Base-by-base conservation (phyloP, 1,284 basidiomycete species). In the Cutaneotrichosporon arboriforme region DNA sequence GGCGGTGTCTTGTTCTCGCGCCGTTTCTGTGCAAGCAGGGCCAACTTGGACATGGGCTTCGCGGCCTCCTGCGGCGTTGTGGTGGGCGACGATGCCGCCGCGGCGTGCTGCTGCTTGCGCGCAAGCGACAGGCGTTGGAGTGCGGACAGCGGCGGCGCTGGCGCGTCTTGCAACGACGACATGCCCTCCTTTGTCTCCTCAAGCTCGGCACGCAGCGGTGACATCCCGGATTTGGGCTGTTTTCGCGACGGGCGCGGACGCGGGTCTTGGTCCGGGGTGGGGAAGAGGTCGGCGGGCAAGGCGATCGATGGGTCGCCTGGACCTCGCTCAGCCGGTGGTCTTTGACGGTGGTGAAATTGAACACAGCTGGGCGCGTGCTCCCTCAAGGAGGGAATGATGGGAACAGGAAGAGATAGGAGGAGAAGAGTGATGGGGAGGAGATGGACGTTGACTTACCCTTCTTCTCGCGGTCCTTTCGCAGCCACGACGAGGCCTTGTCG, bases 401-500 rank as follows among this genome's bases (percentile, higher is more conserved):
- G 26, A 31, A 7, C 7, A 10, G n/a, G n/a, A n/a, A n/a, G 17
- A 34, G 22, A 37, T 17, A 8, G 18, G 18, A 18, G 35, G 49
- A 18, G 13, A 9, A 39, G n/a, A 18, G 42, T 31, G 26, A 31
- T 31, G 26, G 26, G n/a, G n/a, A n/a, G n/a, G 17, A 34, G 22
- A 37, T 17, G 13, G 18, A 49, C 3, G 7, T 10, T 12, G 49
- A 75, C 81, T 87, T 78, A 94, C 91, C 90, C 88, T 86, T 88
- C 63, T 87, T 84, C 23, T 84, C 72, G 61, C 71, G 64, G 38
- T 76, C 73, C 56, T 74, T 74, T 26, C 86, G 63, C 21, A 91
- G 78, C 81, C 84, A 88, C 36, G 82, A 75, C 14, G 93, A 76
- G 7, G 88, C 84, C 66, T 85, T 81, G 38, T 90, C 84, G 17